phyloP scores from a whole-genome alignment of 768 basidiomycete species.

The Holtermanniella nyarrowii region DNA sequence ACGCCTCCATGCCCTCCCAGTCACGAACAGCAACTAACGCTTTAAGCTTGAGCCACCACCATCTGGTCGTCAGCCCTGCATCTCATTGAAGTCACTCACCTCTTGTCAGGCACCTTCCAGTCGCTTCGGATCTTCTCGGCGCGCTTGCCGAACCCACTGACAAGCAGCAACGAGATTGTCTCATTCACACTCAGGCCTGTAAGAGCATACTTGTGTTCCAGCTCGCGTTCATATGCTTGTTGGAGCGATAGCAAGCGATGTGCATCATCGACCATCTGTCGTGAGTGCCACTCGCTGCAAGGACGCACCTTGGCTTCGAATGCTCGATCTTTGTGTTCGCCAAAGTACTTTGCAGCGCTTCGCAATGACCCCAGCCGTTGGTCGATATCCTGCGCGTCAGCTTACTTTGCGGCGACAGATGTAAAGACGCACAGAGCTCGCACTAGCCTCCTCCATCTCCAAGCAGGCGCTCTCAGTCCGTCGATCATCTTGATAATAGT shows the following conservation, averaged over 20 bases:
- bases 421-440: slow-evolving; percentile 49
- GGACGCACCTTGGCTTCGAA: slow-evolving; percentile 80
- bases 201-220: slow-evolving; percentile 64
- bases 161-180: slow-evolving; percentile 66
- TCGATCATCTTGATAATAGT: slow-evolving; percentile 95
- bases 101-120: slow-evolving; percentile 89
- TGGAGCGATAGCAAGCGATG: slow-evolving; percentile 63
- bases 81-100: slow-evolving; percentile 46
- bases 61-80: slow-evolving; percentile 47
- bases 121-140: slow-evolving; percentile 82
- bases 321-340: slow-evolving; percentile 78
- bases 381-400: slow-evolving; percentile 53
- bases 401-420: neutral
- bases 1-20: slow-evolving; percentile 74
- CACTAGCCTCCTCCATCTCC: slow-evolving; percentile 68
- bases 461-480: slow-evolving; percentile 87
- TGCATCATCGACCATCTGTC: slow-evolving; percentile 84
- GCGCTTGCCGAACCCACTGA: slow-evolving; percentile 69
- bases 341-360: slow-evolving; percentile 82
- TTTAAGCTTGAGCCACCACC: slow-evolving; percentile 85
- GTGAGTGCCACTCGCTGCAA: neutral
- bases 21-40: slow-evolving; percentile 68
- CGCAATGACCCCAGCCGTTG: slow-evolving; percentile 64
- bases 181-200: slow-evolving; percentile 78
- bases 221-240: slow-evolving; percentile 77